Evolutionary conservation across 371 early-diverging fungal genomes (phyloP), one percentile per base, ranked within the genome.

Genomic region (Mortierella sp.): DNA sequence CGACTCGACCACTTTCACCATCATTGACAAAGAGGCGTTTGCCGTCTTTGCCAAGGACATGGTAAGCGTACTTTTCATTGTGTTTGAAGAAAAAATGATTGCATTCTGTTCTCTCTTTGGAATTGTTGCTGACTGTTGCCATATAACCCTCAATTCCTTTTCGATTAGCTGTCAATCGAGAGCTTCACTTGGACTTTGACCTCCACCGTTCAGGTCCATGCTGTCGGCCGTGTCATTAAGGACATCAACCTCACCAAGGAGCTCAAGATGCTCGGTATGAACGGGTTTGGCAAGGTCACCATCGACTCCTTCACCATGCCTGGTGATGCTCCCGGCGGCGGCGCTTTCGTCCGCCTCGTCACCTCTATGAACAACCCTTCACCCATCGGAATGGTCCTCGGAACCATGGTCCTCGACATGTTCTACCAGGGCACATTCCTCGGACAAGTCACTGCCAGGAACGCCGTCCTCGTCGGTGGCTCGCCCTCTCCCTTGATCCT

Each of bases 341-440:
- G 94, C 79, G 92, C 93, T 70, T 74, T 84, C 54, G 89, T 93
- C 70, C 88, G 90, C 31, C 84, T 93, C 8, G 91, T 91, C 50
- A 93, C 93, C 11, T 87, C 90, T 38, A 81, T 93, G 71, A 86
- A 87, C 76, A 91, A 91, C 81, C 92, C 93, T 72, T 92, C 93
- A 48, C 93, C 94, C 73, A 86, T 93, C 73, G 92, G 92, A 16
- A 90, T 93, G 52, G 87, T 88, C 55, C 90, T 93, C 13, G 94
- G 94, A 70, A 90, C 90, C 31, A 91, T 93, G 75, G 87, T 86
- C 31, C 84, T 93, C 78, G 87, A 88, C 19, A 89, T 93, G 80
- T 90, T 88, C 28, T 93, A 91, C 70, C 79, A 92, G 26, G 90
- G 90, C 73, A 89, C 91, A 34, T 88, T 87, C 52, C 88, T 93